Evolutionary conservation across 2,329 filamentous ascomycete genomes (phyloP).

Genomic region (Lasiodiplodia citricola): DNA sequence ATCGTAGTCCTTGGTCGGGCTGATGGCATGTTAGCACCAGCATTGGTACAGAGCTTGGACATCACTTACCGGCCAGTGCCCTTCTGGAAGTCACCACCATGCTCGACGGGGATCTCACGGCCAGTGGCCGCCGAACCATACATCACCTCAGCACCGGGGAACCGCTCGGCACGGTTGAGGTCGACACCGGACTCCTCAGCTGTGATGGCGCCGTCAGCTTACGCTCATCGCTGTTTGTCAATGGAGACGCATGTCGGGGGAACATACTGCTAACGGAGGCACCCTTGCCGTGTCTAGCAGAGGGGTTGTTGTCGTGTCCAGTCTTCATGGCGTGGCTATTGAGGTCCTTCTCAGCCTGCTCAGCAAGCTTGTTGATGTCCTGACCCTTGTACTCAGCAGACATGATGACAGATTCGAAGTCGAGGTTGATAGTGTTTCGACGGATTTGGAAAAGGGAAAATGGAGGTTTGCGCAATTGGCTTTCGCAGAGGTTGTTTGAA

Average conservation of each 20-base stretch:
- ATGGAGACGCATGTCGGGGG: background rate
- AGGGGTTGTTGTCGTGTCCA: constrained; percentile 27
- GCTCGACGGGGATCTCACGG: constrained; percentile 52
- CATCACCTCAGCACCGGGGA: constrained; percentile 51
- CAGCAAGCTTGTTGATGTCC: constrained; percentile 44
- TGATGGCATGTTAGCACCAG: constrained; percentile 27
- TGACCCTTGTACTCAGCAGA: constrained; percentile 16
- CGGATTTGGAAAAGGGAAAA: background rate
- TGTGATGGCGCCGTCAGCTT: constrained; percentile 30
- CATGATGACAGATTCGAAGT: background rate
- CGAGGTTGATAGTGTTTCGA: background rate
- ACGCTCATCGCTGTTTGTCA: background rate
- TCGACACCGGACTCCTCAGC: constrained; percentile 56
- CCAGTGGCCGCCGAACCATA: constrained; percentile 52
- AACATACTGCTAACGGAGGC: constrained; percentile 47
- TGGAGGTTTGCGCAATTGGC: background rate
- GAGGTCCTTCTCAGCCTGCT: constrained; percentile 56
- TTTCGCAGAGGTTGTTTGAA: background rate
- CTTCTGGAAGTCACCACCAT: constrained; percentile 52
- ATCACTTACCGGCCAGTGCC: constrained; percentile 46
- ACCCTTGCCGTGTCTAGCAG: constrained; percentile 24
- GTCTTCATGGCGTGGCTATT: constrained; percentile 49
- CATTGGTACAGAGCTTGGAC: background rate
- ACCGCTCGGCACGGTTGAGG: constrained; percentile 45
- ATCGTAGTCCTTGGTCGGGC: constrained; percentile 53